phyloP scores from a whole-genome alignment of 148 eudicot species.

The Cornus controversa region DNA sequence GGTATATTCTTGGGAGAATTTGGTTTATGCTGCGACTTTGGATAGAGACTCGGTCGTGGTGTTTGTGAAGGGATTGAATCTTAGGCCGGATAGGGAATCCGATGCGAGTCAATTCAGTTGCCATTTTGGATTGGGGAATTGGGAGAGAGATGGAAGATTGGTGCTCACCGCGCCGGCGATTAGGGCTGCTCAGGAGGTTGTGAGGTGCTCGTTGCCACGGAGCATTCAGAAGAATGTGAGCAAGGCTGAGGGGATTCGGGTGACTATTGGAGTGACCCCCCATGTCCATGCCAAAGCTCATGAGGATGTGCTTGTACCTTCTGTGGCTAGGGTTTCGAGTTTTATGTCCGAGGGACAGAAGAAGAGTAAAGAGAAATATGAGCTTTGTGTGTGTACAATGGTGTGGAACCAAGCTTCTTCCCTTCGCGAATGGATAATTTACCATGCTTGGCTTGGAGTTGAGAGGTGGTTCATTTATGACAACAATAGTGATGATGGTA shows the following conservation, averaged over 20 bases:
- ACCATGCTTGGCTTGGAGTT: constrained; percentile 90
- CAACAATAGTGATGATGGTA: constrained; percentile 79
- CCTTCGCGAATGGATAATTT: constrained; percentile 76
- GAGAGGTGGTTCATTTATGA: constrained; percentile 90
- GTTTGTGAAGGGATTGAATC: constrained; percentile 85
- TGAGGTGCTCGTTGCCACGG: constrained; percentile 68
- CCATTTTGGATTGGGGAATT: constrained; percentile 41
- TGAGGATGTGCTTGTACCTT: constrained; percentile 50
- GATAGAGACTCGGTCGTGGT: constrained; percentile 60
- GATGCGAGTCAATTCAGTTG: constrained; percentile 66
- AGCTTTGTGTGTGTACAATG: constrained; percentile 93
- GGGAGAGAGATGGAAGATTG: constrained; percentile 22
- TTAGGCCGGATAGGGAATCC: constrained; percentile 59
- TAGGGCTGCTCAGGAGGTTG: constrained; percentile 84
- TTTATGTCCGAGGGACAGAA: neutral
- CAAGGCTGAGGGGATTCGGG: constrained; percentile 38
- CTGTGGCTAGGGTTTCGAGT: constrained; percentile 58
- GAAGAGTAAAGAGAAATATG: constrained; percentile 34
- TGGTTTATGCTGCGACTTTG: constrained; percentile 64
- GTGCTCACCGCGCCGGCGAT: constrained; percentile 46
- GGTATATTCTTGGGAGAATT: constrained; percentile 56
- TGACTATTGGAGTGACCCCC: constrained; percentile 41
- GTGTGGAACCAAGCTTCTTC: constrained; percentile 93
- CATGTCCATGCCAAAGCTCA: constrained; percentile 22
- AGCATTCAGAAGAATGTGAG: constrained; percentile 31